phyloP scores from a whole-genome alignment of 257 asterid genomes.

The Solanum arcanum region DNA sequence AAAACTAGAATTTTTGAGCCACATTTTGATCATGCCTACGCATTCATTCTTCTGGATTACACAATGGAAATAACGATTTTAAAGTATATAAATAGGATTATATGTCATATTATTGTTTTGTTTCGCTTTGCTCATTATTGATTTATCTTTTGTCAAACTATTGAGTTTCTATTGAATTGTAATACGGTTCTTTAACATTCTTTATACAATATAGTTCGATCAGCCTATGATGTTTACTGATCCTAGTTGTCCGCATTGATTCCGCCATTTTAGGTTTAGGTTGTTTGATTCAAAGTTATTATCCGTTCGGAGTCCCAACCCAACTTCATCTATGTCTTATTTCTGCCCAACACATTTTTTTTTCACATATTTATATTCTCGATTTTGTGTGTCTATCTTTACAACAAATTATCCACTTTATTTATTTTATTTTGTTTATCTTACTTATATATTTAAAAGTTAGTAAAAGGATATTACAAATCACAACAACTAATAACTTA shows the following conservation, averaged over 20 bases:
- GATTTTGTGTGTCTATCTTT: not conserved
- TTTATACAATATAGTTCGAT: not conserved
- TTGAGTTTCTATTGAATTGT: not conserved
- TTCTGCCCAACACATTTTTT: not conserved
- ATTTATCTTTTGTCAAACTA: not conserved
- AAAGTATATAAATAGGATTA: not conserved
- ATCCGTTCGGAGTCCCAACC: not conserved
- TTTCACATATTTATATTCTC: no score
- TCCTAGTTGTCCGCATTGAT: not conserved
- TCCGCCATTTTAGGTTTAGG: not conserved
- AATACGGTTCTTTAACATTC: not conserved
- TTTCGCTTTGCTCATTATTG: not conserved
- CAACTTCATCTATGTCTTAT: not conserved
- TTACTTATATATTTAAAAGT: no score
- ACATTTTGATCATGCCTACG: not conserved
- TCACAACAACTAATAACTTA: no score
- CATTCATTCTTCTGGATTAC: not conserved
- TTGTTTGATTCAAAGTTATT: not conserved
- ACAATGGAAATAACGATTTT: not conserved
- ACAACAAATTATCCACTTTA: no score
- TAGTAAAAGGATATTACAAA: no score
- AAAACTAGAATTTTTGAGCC: not conserved
- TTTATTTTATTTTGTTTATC: no score
- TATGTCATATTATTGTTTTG: not conserved
- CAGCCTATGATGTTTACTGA: not conserved